Percentiles rank a stretch among this genome's conserved stretches.
Evolutionary conservation across 495 filamentous ascomycete species (phyloP).

Genomic region (Penicillium pulvis): DNA sequence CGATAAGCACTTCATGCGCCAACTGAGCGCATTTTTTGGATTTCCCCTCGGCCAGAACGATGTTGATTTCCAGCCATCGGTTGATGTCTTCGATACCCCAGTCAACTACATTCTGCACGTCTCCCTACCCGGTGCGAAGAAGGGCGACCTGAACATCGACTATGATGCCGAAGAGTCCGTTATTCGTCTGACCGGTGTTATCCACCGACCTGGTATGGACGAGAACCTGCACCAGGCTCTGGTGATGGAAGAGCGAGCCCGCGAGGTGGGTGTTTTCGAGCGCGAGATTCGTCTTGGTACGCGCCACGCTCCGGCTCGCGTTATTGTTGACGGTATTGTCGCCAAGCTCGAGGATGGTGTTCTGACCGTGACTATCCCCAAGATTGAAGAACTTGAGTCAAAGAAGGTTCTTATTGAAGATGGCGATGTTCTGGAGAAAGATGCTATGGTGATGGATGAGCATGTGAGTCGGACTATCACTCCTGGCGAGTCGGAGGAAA

Average conservation of each 20-base stretch:
- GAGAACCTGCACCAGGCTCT: slow-evolving; percentile 71
- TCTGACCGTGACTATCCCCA: slow-evolving; percentile 67
- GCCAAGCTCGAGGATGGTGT: slow-evolving; percentile 75
- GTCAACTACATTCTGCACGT: slow-evolving; percentile 66
- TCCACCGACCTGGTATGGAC: slow-evolving; percentile 65
- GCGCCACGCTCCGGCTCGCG: slow-evolving; percentile 55
- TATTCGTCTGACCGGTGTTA: slow-evolving; percentile 67
- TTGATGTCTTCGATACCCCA: slow-evolving; percentile 72
- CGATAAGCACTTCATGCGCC: slow-evolving; percentile 34
- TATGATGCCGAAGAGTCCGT: slow-evolving; percentile 69
- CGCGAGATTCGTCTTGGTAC: slow-evolving; percentile 63
- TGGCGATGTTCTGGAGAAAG: slow-evolving; percentile 25
- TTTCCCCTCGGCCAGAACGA: slow-evolving; percentile 24
- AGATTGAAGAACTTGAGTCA: slow-evolving; percentile 47
- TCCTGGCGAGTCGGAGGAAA: slow-evolving; percentile 25
- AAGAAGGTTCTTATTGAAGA: slow-evolving; percentile 30
- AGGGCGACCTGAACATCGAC: slow-evolving; percentile 73
- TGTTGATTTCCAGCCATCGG: slow-evolving; percentile 61
- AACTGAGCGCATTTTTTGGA: slow-evolving; percentile 39
- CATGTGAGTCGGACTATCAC: slow-evolving; percentile 19
- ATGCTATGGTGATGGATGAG: slow-evolving; percentile 23
- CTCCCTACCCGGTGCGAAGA: slow-evolving; percentile 74
- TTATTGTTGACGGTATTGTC: slow-evolving; percentile 65
- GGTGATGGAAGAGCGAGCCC: slow-evolving; percentile 60
- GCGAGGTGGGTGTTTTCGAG: slow-evolving; percentile 71